Evolutionary conservation across 805 yeast genomes (phyloP).

Genomic region (Zygoascus bituminiphila): DNA sequence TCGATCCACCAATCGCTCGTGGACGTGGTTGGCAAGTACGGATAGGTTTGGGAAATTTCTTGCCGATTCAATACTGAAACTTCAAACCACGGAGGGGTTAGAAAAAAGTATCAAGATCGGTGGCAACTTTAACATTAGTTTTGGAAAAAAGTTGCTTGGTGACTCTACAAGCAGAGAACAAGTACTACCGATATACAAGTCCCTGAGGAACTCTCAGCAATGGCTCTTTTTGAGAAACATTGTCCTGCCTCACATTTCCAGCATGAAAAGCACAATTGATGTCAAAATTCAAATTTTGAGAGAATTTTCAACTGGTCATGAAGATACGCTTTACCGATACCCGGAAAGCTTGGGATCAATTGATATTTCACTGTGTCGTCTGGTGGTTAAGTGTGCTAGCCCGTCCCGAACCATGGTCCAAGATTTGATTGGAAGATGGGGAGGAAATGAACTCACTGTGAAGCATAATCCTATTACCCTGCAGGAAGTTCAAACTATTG

Average conservation of each 20-base stretch:
- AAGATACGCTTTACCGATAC: background rate
- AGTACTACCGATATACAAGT: background rate
- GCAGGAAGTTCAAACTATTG: conserved; percentile 44
- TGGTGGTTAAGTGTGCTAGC: conserved; percentile 1
- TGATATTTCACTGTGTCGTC: background rate
- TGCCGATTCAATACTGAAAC: conserved; percentile 13
- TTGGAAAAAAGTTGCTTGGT: background rate
- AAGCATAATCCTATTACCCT: conserved; percentile 32
- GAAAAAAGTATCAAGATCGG: conserved; percentile 2
- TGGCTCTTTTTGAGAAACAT: background rate
- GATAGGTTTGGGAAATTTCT: conserved; percentile 18
- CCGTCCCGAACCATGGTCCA: background rate
- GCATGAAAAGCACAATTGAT: background rate
- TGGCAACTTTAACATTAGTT: conserved; percentile 2
- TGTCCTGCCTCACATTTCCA: background rate
- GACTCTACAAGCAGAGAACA: too few species aligned
- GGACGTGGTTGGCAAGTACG: conserved; percentile 17
- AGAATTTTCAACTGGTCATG: background rate
- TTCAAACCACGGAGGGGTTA: background rate
- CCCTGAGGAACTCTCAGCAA: background rate
- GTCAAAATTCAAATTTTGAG: background rate
- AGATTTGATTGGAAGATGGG: conserved; percentile 28
- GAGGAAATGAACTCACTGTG: conserved; percentile 30
- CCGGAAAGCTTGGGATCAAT: background rate
- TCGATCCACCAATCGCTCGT: background rate